Evolutionary conservation across 257 asterid genomes (phyloP).

Genomic region (Galeopsis tetrahit): DNA sequence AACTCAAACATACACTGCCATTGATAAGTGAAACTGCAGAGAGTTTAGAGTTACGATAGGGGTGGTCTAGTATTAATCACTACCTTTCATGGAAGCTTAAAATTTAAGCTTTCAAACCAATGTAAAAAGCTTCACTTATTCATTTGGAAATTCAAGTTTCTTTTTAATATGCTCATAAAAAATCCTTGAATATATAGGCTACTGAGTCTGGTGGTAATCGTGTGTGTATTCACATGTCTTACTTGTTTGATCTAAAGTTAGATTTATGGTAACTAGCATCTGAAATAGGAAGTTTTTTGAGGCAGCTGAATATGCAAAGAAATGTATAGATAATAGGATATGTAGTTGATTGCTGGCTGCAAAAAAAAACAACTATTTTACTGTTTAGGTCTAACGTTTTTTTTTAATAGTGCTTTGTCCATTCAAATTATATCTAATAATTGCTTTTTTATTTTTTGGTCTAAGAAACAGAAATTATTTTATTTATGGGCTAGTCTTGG

Average conservation of each 20-base stretch:
- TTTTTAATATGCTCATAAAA: neutral
- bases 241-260: neutral
- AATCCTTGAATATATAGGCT: neutral
- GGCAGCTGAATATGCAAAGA: neutral
- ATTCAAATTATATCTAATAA: neutral
- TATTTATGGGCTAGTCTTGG: no score
- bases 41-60: conserved; percentile 1
- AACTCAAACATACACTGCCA: conserved; percentile 8
- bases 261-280: neutral
- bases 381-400: neutral
- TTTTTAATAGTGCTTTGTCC: neutral
- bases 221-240: conserved; percentile 9
- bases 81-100: neutral
- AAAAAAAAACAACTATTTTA: neutral
- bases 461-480: no score
- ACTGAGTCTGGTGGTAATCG: conserved; percentile 8
- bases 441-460: no score
- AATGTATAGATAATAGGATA: neutral
- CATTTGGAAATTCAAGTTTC: conserved; percentile 12
- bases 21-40: neutral
- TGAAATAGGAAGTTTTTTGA: neutral
- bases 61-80: conserved; percentile 7
- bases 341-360: neutral
- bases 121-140: neutral
- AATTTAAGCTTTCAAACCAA: neutral